phyloP scores from a whole-genome alignment of 2,329 filamentous ascomycete genomes.

The Mollisia scopiformis region DNA sequence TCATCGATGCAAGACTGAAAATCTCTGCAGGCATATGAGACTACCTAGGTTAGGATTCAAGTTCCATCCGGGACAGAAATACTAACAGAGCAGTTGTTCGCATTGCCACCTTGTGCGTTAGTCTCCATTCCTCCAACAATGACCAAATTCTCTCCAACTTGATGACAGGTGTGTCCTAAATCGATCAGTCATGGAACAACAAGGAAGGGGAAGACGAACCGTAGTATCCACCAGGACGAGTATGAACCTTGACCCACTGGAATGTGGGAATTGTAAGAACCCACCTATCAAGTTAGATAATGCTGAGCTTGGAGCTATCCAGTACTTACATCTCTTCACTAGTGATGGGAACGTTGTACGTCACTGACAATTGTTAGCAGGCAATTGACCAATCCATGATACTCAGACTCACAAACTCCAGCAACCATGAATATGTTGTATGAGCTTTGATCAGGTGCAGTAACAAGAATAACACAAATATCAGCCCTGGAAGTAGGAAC shows the following conservation, averaged over 20 bases:
- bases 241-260: constrained; percentile 15
- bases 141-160: constrained; percentile 11
- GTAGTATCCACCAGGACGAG: constrained; percentile 9
- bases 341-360: constrained; percentile 8
- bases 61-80: no score
- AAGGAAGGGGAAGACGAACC: background rate
- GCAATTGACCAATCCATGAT: no score
- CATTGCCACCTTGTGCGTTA: constrained; percentile 5
- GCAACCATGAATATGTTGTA: constrained; percentile 15
- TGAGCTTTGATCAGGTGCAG: constrained; percentile 6
- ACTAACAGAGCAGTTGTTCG: constrained; percentile 6
- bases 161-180: constrained; percentile 13
- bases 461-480: constrained; percentile 11
- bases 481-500: constrained; percentile 10
- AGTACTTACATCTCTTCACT: constrained; percentile 8
- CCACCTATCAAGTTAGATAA: background rate
- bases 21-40: constrained; percentile 30
- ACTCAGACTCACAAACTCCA: constrained; percentile 4
- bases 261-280: constrained; percentile 14
- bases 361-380: background rate
- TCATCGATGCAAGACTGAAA: constrained; percentile 22
- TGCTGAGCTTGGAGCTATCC: background rate
- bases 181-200: background rate
- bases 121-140: constrained; percentile 14
- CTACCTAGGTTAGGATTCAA: background rate